Conservation (phyloP, 2,329 filamentous ascomycete species). For the Myriosclerotinia duriaeana region DNA sequence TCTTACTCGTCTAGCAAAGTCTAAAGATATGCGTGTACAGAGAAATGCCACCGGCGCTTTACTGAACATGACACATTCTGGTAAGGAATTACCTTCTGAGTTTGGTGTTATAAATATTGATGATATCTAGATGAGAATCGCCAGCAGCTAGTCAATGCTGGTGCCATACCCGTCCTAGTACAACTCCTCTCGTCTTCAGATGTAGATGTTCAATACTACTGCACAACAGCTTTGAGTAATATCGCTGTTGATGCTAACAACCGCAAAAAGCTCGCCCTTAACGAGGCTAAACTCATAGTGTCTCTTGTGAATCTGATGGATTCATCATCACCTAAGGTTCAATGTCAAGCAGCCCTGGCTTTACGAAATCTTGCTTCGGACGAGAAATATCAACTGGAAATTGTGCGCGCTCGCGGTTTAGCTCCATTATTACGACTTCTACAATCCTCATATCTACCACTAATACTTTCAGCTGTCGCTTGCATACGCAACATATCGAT, state of each 20-base stretch:
- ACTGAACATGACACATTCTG: conserved; percentile 98
- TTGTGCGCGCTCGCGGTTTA: conserved; percentile 85
- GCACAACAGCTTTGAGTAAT: conserved; percentile 96
- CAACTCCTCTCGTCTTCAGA: conserved; percentile 90
- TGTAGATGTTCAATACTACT: conserved; percentile 99
- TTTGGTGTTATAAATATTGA: conserved; percentile 26
- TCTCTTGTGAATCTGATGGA: conserved; percentile 96
- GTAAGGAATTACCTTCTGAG: conserved; percentile 50
- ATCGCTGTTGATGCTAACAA: conserved; percentile 94
- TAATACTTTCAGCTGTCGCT: conserved; percentile 94
- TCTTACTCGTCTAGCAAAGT: conserved; percentile 88
- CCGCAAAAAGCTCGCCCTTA: conserved; percentile 84
- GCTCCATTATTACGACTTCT: conserved; percentile 82
- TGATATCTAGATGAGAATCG: conserved; percentile 79
- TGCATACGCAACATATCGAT: conserved; percentile 99
- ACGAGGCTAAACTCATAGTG: conserved; percentile 87
- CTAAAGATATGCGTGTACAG: conserved; percentile 97
- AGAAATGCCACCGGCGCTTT: conserved; percentile 94
- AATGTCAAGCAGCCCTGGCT: conserved; percentile 93
- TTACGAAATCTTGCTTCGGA: conserved; percentile 94
- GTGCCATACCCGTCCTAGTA: conserved; percentile 95
- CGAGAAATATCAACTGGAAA: conserved; percentile 97
- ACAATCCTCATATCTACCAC: conserved; percentile 90
- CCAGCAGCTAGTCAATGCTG: conserved; percentile 94
- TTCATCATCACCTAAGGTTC: conserved; percentile 93